Evolutionary conservation across 495 filamentous ascomycete species (phyloP).

Genomic region (Clohesyomyces aquaticus): DNA sequence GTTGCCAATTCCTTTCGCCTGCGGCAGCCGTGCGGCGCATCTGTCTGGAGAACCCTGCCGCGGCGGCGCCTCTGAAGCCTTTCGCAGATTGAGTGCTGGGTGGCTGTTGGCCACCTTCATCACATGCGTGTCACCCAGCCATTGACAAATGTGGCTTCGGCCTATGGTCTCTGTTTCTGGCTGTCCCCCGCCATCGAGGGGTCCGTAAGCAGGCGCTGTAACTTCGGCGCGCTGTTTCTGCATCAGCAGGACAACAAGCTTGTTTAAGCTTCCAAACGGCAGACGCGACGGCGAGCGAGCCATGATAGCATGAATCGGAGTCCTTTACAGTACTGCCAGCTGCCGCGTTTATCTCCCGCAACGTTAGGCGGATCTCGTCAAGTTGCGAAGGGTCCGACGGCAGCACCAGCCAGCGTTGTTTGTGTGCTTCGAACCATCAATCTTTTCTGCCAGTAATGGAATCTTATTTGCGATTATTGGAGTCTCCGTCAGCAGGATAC

Average conservation of each 20-base stretch:
- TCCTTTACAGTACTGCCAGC: background rate
- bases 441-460: background rate
- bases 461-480: background rate
- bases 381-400: background rate
- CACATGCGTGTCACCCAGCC: constrained; percentile 26
- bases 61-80: background rate
- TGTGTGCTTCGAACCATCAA: background rate
- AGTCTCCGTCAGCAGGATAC: background rate
- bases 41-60: constrained; percentile 36
- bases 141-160: constrained; percentile 7
- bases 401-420: background rate
- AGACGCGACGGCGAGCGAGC: background rate
- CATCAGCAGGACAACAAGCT: constrained; percentile 11
- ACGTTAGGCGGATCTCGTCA: background rate
- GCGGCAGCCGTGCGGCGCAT: constrained; percentile 36
- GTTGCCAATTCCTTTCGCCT: constrained; percentile 17
- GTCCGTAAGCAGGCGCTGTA: constrained; percentile 15
- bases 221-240: constrained; percentile 4
- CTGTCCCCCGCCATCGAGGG: constrained; percentile 10
- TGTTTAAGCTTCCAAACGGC: constrained; percentile 3
- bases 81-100: background rate
- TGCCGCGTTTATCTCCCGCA: background rate
- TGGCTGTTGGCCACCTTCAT: background rate
- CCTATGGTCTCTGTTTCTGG: constrained; percentile 7
- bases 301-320: background rate